A percentile compares a stretch with the other conserved stretches of the same genome.
phyloP scores from a whole-genome alignment of 2,329 filamentous ascomycete genomes.

The Diaporthe vaccinii region DNA sequence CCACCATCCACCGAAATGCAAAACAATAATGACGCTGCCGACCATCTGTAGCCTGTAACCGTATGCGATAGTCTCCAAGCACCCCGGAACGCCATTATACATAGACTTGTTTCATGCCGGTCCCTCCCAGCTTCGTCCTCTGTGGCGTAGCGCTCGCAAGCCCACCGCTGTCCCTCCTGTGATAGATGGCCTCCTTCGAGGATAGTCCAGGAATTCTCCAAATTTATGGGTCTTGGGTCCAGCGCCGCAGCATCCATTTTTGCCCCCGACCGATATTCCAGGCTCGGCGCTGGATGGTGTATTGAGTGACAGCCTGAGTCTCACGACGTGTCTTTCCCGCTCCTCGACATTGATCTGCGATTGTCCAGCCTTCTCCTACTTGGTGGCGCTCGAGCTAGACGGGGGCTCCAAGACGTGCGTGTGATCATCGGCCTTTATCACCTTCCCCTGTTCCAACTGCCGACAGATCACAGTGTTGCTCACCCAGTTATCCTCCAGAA shows the following conservation, averaged over 20 bases:
- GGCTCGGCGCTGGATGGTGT: not conserved
- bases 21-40: constrained; percentile 21
- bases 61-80: constrained; percentile 17
- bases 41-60: constrained; percentile 15
- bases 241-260: not conserved
- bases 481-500: constrained; percentile 93
- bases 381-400: constrained; percentile 53
- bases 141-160: constrained; percentile 8
- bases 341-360: constrained; percentile 3
- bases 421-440: constrained; percentile 82
- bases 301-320: not conserved
- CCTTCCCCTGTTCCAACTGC: constrained; percentile 77
- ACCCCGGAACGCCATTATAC: constrained; percentile 28
- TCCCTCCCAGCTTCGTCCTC: not conserved
- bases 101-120: not conserved
- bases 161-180: not conserved
- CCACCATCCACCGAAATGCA: constrained; percentile 23
- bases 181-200: not conserved
- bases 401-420: constrained; percentile 87
- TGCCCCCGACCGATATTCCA: not conserved
- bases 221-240: constrained; percentile 13
- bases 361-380: constrained; percentile 37
- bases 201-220: not conserved
- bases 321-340: not conserved
- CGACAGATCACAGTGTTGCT: constrained; percentile 85